Conservation (phyloP, 176 grass and related monocot genomes). For the Hordeum vulgare region DNA sequence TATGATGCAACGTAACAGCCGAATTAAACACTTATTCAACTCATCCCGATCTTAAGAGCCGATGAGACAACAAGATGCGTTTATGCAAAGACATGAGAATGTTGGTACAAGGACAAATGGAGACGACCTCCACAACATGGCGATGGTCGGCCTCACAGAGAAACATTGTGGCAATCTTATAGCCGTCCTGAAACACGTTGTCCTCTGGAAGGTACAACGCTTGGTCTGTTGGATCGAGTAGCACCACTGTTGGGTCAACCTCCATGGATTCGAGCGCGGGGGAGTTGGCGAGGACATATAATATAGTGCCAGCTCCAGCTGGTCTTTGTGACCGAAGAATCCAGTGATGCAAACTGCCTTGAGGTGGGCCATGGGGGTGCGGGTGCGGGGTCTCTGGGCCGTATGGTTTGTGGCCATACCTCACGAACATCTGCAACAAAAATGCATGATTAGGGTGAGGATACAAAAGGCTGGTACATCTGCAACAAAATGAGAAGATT, state of each 20-base stretch:
- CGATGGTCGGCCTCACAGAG: background rate
- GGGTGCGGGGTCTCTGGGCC: background rate
- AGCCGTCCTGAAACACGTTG: background rate
- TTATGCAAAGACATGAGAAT: background rate
- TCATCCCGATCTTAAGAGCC: background rate
- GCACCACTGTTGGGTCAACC: background rate
- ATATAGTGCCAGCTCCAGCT: background rate
- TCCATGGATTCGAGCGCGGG: background rate
- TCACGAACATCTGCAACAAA: background rate
- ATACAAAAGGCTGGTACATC: no score
- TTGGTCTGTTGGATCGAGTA: background rate
- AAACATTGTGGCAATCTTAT: background rate
- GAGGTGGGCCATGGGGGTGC: background rate
- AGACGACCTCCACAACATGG: background rate
- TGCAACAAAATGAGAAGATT: no score
- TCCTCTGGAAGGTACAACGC: background rate
- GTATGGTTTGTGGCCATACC: background rate
- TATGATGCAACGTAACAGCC: no score
- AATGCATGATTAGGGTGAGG: no score
- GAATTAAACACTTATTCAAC: no score
- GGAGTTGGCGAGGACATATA: background rate
- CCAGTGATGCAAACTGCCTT: background rate
- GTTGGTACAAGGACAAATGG: background rate
- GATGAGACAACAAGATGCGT: background rate
- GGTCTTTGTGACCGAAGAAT: background rate